phyloP scores from a whole-genome alignment of 306 rosid species.

The Pyrus communis region DNA sequence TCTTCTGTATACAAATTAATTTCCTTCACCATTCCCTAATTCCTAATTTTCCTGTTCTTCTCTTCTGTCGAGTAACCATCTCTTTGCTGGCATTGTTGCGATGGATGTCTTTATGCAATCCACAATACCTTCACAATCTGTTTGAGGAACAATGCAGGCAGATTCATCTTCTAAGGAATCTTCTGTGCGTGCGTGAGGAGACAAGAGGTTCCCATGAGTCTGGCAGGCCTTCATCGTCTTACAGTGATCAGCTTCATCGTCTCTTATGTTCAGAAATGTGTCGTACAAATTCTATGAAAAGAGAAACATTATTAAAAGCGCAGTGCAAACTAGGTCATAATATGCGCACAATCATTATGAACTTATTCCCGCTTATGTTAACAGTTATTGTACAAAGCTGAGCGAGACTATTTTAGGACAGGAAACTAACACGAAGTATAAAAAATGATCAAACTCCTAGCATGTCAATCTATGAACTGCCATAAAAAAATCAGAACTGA shows the following conservation, averaged over 20 bases:
- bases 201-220: slow-evolving; percentile 77
- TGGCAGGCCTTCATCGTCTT: slow-evolving; percentile 99
- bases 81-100: slow-evolving; percentile 29
- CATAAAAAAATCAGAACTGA: slow-evolving; percentile 1
- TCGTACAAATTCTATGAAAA: slow-evolving; percentile 72
- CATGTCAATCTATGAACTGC: neutral
- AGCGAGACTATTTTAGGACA: neutral
- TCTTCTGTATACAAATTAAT: slow-evolving; percentile 4
- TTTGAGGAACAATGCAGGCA: slow-evolving; percentile 20
- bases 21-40: slow-evolving; percentile 3
- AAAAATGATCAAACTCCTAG: neutral
- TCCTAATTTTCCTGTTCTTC: slow-evolving; percentile 14
- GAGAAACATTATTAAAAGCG: neutral
- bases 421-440: neutral
- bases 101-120: slow-evolving; percentile 74
- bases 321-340: neutral
- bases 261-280: slow-evolving; percentile 81
- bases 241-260: slow-evolving; percentile 96
- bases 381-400: neutral
- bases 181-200: slow-evolving; percentile 69
- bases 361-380: neutral
- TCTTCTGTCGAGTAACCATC: slow-evolving; percentile 9
- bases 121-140: slow-evolving; percentile 77
- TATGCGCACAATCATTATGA: neutral
- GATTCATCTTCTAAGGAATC: slow-evolving; percentile 33